phyloP scores from a whole-genome alignment of 768 basidiomycete genomes.

The Podaxis sp. region DNA sequence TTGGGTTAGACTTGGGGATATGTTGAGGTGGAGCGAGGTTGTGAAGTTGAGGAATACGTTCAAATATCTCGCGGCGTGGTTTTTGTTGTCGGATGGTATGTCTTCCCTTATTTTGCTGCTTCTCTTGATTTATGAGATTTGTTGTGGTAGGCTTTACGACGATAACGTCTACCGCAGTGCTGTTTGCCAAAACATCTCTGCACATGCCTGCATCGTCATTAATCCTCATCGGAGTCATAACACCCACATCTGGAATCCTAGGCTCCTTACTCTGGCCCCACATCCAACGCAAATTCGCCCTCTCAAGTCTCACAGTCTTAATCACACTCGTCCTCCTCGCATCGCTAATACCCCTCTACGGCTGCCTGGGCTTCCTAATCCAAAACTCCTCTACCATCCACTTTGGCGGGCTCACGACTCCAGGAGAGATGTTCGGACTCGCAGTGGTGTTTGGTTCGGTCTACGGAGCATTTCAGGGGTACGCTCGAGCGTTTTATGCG shows the following conservation, averaged over 20 bases:
- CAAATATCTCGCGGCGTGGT: constrained; percentile 89
- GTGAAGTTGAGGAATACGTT: constrained; percentile 78
- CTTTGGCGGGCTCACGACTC: constrained; percentile 75
- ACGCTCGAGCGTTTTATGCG: constrained; percentile 82
- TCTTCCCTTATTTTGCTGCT: background rate
- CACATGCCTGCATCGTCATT: constrained; percentile 76
- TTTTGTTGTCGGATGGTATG: constrained; percentile 86
- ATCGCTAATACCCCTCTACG: constrained; percentile 70
- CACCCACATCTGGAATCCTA: constrained; percentile 71
- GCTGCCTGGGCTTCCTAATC: constrained; percentile 76
- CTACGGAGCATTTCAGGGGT: constrained; percentile 90
- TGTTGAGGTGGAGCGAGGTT: constrained; percentile 73
- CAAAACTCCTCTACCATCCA: constrained; percentile 30
- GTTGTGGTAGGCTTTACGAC: constrained; percentile 75
- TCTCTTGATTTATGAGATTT: background rate
- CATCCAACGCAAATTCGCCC: constrained; percentile 59
- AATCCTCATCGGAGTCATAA: constrained; percentile 75
- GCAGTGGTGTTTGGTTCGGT: constrained; percentile 83
- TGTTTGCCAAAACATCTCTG: constrained; percentile 88
- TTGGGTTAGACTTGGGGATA: constrained; percentile 72
- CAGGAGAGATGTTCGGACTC: constrained; percentile 80
- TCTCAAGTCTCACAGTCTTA: constrained; percentile 68
- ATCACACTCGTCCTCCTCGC: constrained; percentile 63
- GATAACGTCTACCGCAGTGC: constrained; percentile 84
- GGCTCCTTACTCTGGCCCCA: constrained; percentile 82